Base-by-base conservation (phyloP, 2,329 filamentous ascomycete genomes). In the Madurella mycetomatis region DNA sequence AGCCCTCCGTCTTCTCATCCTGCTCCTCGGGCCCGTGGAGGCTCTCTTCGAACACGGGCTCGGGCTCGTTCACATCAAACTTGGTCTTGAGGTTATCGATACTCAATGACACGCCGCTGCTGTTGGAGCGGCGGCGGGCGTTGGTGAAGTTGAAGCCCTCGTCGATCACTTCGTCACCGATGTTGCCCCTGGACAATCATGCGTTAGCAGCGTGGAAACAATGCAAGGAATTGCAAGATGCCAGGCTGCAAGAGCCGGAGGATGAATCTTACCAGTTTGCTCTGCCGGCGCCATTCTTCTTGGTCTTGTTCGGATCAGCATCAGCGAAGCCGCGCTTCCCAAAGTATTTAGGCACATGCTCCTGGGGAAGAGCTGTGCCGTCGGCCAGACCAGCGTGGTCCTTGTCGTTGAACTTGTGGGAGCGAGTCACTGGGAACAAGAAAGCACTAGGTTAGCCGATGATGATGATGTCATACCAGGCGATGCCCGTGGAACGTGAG, bases 321-420 rank as follows among this genome's bases (percentile, higher is more conserved):
- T 91, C 91, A 65, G 84, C 78, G 69, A 87, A 86, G 62, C 92
- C 92, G 57, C 83, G 76, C 77, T 96, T 96, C 73, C 84, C 90
- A 72, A 97, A 97, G 83, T 88, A 97, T 68, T 91, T 90, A 68
- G 94, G 92, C 30, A 95, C 76, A 66, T 87, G 82, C 63, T 94
- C 87, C 61, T 87, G 80, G 52, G 83, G 78, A 49, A 79, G 72
- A 58, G 83, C 85, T 54, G 83, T 85, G 69, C 87, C 88, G 65
- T 94, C 88, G 62, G 87, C 86, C 63, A 90, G 76, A 67, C 82
- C 87, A 66, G 84, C 84, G 77, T 96, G 88, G 79, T 95, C 88
- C 76, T 92, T 92, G 74, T 95, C 90, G 76, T 91, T 95, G 78
- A 81, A 83, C 80, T 97, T 99, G 84, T 92, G 90, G 62, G 92